phyloP scores from a whole-genome alignment of 2,329 filamentous ascomycete species.

The Aspergillus glaucus region DNA sequence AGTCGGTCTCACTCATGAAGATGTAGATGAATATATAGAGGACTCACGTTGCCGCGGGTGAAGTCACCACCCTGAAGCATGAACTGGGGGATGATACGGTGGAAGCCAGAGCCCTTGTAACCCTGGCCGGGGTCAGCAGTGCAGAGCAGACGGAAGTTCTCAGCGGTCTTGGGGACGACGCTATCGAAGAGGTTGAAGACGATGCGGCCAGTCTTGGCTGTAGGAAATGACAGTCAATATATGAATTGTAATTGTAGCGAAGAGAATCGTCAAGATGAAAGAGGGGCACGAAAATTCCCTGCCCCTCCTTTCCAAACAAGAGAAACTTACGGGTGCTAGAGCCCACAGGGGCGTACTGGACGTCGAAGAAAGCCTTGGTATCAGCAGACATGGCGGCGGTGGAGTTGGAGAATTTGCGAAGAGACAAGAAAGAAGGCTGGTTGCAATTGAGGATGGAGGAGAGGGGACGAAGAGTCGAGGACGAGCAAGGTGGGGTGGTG shows the following conservation, averaged over 20 bases:
- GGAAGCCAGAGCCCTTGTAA: constrained; percentile 78
- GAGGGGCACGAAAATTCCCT: constrained; percentile 6
- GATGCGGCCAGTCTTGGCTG: constrained; percentile 71
- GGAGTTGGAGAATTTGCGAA: constrained; percentile 56
- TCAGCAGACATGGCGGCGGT: constrained; percentile 64
- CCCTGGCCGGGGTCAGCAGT: constrained; percentile 74
- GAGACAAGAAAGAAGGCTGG: constrained; percentile 25
- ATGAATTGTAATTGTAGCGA: not conserved
- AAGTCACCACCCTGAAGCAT: constrained; percentile 97
- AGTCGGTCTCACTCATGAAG: not conserved
- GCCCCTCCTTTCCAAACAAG: not conserved
- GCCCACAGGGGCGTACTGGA: constrained; percentile 51
- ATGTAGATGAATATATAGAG: not conserved
- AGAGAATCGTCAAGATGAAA: constrained; percentile 4
- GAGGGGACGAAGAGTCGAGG: constrained; percentile 32
- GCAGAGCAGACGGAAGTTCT: constrained; percentile 82
- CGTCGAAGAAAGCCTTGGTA: constrained; percentile 66
- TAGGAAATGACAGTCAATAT: constrained; percentile 6
- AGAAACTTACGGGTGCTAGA: constrained; percentile 24
- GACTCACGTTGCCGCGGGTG: constrained; percentile 79
- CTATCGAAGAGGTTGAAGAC: constrained; percentile 84
- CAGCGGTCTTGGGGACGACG: constrained; percentile 77
- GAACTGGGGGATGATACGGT: constrained; percentile 87
- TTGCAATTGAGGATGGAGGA: constrained; percentile 28
- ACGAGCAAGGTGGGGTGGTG: constrained; percentile 43